phyloP scores from a whole-genome alignment of 129 eudicot genomes.

The Escallonia rubra region DNA sequence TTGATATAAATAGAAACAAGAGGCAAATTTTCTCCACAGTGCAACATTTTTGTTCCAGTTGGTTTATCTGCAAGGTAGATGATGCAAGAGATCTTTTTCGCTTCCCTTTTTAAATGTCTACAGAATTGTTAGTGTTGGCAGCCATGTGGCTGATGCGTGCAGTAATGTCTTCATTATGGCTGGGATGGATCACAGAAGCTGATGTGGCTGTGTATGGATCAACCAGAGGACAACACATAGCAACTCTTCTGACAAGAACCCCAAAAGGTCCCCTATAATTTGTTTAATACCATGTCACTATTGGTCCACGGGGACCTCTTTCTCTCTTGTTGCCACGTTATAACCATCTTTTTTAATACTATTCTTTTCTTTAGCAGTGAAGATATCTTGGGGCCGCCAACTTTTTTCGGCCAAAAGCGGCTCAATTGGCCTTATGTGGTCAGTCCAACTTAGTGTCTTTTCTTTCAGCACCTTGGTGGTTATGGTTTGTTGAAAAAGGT shows the following conservation, averaged over 20 bases:
- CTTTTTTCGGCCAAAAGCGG: neutral
- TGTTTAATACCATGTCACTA: neutral
- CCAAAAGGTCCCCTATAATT: conserved; percentile 2
- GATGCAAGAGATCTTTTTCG: conserved; percentile 10
- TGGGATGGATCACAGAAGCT: conserved; percentile 7
- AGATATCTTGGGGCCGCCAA: neutral
- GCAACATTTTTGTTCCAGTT: conserved; percentile 8
- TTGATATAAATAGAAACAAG: neutral
- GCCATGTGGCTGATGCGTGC: conserved; percentile 23
- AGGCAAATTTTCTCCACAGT: neutral
- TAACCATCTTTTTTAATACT: neutral
- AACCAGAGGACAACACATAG: conserved; percentile 12
- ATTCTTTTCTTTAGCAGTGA: conserved; percentile 7
- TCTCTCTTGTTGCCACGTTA: conserved; percentile 14
- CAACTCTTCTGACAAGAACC: neutral
- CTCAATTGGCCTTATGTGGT: conserved; percentile 3
- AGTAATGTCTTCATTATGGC: conserved; percentile 15
- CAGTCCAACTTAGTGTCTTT: neutral
- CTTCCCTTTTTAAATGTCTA: neutral
- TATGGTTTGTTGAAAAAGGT: neutral
- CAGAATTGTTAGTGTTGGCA: conserved; percentile 4
- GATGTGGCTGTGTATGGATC: conserved; percentile 1
- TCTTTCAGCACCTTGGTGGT: neutral
- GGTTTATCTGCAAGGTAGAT: conserved; percentile 9
- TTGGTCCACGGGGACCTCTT: conserved; percentile 14